Evolutionary conservation across 2,329 filamentous ascomycete genomes (phyloP).

Genomic region (Alternaria sp.): DNA sequence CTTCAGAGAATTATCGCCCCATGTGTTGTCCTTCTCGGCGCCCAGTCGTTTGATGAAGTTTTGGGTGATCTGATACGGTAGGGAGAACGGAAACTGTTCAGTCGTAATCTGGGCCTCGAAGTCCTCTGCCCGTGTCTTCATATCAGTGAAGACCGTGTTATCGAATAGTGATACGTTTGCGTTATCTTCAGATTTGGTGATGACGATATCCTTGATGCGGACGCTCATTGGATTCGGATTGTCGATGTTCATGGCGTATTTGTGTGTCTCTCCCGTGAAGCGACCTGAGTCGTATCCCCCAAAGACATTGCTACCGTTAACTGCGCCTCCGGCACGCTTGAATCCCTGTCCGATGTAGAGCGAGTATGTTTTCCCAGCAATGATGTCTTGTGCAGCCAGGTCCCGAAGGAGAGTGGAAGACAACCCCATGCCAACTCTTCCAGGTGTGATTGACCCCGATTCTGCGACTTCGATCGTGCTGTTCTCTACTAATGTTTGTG

Average conservation of each 20-base stretch:
- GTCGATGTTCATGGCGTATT: slow-evolving; percentile 39
- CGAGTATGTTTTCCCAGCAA: slow-evolving; percentile 51
- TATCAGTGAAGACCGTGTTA: slow-evolving; percentile 35
- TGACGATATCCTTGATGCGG: slow-evolving; percentile 49
- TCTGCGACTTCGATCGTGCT: slow-evolving; percentile 45
- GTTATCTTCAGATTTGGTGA: slow-evolving; percentile 39
- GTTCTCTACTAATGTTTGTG: slow-evolving; percentile 43
- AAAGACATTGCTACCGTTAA: slow-evolving; percentile 53
- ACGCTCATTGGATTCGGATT: slow-evolving; percentile 48
- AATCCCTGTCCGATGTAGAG: slow-evolving; percentile 53
- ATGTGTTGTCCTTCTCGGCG: slow-evolving; percentile 46
- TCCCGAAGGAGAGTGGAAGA: slow-evolving; percentile 49
- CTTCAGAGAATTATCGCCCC: slow-evolving; percentile 47
- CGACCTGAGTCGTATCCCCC: slow-evolving; percentile 55
- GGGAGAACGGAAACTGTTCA: slow-evolving; percentile 50
- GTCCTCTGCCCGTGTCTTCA: slow-evolving; percentile 33
- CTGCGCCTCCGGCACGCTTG: slow-evolving; percentile 48
- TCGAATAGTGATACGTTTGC: slow-evolving; percentile 47
- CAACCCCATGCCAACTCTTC: slow-evolving; percentile 50
- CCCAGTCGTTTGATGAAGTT: slow-evolving; percentile 48
- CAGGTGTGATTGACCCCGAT: slow-evolving; percentile 39
- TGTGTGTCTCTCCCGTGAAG: slow-evolving; percentile 46
- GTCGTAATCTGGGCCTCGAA: slow-evolving; percentile 54
- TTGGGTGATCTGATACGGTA: slow-evolving; percentile 50
- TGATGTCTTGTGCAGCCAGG: slow-evolving; percentile 43